Evolutionary conservation across 1,284 basidiomycete species (phyloP).

Genomic region (Leccinum solheimii): DNA sequence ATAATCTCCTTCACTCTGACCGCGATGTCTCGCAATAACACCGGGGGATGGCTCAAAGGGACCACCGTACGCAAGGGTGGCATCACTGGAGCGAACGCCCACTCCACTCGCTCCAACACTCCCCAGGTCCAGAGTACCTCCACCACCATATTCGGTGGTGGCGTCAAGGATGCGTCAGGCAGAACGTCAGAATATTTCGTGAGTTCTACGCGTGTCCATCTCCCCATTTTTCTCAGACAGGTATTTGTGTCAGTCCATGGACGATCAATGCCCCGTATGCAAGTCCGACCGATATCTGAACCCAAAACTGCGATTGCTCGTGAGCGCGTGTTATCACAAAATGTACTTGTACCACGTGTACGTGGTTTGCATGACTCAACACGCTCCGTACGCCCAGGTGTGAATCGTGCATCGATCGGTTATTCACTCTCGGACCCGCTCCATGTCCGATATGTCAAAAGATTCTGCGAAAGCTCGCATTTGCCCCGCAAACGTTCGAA

Average conservation of each 20-base stretch:
- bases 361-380: conserved; percentile 13
- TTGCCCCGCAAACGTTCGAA: conserved; percentile 96
- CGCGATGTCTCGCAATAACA: conserved; percentile 30
- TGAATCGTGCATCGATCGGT: conserved; percentile 95
- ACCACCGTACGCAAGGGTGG: conserved; percentile 71
- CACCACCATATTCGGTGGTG: conserved; percentile 69
- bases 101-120: conserved; percentile 57
- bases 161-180: conserved; percentile 80
- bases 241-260: conserved; percentile 63
- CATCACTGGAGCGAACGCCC: conserved; percentile 42
- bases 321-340: conserved; percentile 98
- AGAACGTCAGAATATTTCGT: conserved; percentile 78
- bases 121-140: conserved; percentile 73
- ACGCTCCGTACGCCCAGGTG: conserved; percentile 60
- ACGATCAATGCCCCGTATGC: conserved; percentile 97
- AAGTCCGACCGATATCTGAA: conserved; percentile 97
- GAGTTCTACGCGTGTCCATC: conserved; percentile 30
- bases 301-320: conserved; percentile 89
- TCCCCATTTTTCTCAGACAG: conserved; percentile 5
- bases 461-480: conserved; percentile 90
- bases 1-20: neutral
- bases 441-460: conserved; percentile 94
- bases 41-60: conserved; percentile 64
- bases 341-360: conserved; percentile 57
- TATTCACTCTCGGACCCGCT: conserved; percentile 95